Evolutionary conservation across 2,329 filamentous ascomycete species (phyloP).

Genomic region (Pestalotiopsis sp.): DNA sequence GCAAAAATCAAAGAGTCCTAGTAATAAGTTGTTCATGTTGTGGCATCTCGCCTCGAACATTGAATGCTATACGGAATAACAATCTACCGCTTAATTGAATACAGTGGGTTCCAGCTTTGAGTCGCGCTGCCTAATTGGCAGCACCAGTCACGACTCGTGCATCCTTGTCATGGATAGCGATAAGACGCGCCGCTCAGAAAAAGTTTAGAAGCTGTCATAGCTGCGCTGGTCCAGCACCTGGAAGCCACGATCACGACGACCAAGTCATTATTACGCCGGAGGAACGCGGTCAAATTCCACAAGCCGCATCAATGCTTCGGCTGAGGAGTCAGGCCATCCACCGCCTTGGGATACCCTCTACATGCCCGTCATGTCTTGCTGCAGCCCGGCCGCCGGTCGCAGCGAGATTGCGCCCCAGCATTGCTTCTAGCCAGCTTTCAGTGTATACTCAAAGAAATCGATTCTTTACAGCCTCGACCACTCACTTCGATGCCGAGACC

Average conservation of each 20-base stretch:
- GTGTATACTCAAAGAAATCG: background rate
- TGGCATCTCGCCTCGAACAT: background rate
- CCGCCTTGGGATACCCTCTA: conserved; percentile 29
- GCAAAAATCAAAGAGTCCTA: too few relatives aligned
- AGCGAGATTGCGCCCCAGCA: background rate
- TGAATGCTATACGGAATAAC: conserved; percentile 8
- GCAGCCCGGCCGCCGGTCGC: conserved; percentile 10
- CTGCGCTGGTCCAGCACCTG: background rate
- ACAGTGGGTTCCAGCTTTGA: background rate
- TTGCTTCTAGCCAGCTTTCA: background rate
- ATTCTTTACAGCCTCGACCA: background rate
- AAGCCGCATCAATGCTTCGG: conserved; percentile 36
- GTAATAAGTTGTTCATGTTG: background rate
- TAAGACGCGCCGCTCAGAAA: conserved; percentile 13
- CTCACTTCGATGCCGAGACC: background rate
- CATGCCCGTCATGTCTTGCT: conserved; percentile 31
- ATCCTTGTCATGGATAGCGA: background rate
- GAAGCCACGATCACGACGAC: background rate
- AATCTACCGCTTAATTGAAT: background rate
- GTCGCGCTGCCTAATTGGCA: background rate
- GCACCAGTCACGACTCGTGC: background rate
- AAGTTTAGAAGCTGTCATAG: conserved; percentile 9
- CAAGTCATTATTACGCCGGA: background rate
- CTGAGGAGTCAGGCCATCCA: conserved; percentile 29
- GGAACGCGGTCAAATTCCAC: background rate